phyloP scores from a whole-genome alignment of 2,329 filamentous ascomycete genomes.

The Orbilia blumenaviensis region DNA sequence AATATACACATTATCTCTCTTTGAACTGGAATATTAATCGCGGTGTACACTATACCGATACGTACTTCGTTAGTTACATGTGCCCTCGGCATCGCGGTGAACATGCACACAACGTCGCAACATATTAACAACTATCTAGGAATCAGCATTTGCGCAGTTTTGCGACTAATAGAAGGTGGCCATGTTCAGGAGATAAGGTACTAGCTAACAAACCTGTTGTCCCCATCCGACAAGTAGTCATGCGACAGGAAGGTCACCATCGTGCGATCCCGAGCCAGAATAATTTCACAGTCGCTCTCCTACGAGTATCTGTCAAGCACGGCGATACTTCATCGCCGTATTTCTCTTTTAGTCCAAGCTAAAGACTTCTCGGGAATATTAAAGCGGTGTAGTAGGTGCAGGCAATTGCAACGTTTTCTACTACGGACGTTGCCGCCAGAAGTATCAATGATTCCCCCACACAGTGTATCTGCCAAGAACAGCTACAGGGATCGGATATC shows the following conservation, averaged over 20 bases:
- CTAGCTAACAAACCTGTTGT: too few relatives aligned
- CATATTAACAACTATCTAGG: not conserved
- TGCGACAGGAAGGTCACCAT: conserved; percentile 16
- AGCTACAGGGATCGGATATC: conserved; percentile 34
- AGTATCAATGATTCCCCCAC: conserved; percentile 15
- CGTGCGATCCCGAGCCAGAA: conserved; percentile 15
- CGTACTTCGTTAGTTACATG: too few relatives aligned
- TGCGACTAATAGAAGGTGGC: not conserved
- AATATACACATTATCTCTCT: too few relatives aligned
- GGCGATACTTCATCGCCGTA: conserved; percentile 15
- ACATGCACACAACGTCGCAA: too few relatives aligned
- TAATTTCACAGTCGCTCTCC: conserved; percentile 13
- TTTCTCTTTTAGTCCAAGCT: not conserved
- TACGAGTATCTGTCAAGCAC: conserved; percentile 10
- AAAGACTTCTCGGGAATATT: not conserved
- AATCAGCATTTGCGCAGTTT: not conserved
- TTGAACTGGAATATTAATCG: too few relatives aligned
- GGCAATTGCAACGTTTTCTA: not conserved
- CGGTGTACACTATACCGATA: too few relatives aligned
- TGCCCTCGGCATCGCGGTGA: too few relatives aligned
- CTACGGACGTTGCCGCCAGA: conserved; percentile 20
- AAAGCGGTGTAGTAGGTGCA: conserved; percentile 9
- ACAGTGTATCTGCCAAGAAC: not conserved
- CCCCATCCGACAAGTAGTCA: not conserved
- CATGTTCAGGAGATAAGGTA: not conserved